Evolutionary conservation across 306 rosid genomes (phyloP), one percentile per base, ranked within the genome.

Genomic region (apple (Malus domestica)): DNA sequence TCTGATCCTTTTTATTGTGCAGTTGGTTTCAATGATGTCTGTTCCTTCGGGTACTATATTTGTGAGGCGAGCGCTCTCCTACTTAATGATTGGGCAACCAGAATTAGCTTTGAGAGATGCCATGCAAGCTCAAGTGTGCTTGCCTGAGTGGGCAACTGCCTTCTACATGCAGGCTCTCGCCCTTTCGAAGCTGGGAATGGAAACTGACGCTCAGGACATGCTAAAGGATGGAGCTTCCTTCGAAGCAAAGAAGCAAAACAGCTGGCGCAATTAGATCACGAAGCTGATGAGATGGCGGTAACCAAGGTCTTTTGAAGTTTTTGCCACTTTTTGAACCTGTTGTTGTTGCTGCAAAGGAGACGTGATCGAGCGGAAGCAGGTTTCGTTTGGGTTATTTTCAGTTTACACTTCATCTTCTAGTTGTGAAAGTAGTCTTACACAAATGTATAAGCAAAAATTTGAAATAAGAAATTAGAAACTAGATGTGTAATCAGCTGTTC

Each of bases 141-240:
- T 93, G 78, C 85, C 96, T 0, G 98, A 91, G 84, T 93, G 97
- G 98, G 93, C 98, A 65, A 89, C 98, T 20, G 90, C 97, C 54
- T 93, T 93, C 87, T 91, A 91, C 83, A 75, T 89, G 84, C 98
- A 91, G 71, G 98, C 98, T 62, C 92, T 91, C 61, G 93, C 98
- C 4, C 92, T 93, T 70, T 91, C 96, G 3, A 93, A 89, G 84
- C 90, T 93, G 38, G 98, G 97, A 86, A 93, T 91, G 97, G 97
- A 91, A 75, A 88, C 96, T 14, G 98, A 93, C 73, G 96, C 97
- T 20, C 93, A 89, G 73, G 98, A 93, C 87, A 93, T 93, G 98
- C 92, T 93, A 55, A 87, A 88, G 22, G 96, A 93, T 15, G 98
- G 97, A 8, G 92, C 93, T 13, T 70, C 91, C 78, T 91, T 93